Percentiles rank a stretch among this genome's conserved stretches.
Evolutionary conservation across 495 filamentous ascomycete genomes (phyloP).

Genomic region (Schizothecium vesticola): DNA sequence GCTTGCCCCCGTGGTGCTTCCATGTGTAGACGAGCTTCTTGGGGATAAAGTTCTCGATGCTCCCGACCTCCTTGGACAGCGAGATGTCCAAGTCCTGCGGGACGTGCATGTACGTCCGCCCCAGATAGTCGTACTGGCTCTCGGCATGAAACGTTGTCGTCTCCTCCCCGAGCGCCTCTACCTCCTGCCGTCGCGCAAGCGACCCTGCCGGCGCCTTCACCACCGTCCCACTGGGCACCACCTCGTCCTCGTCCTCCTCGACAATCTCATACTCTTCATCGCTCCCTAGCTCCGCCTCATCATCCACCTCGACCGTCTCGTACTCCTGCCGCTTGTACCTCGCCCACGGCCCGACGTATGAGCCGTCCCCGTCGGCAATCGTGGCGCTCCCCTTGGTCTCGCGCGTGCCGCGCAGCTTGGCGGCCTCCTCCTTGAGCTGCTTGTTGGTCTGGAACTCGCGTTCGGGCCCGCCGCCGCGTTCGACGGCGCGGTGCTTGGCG

Average conservation of each 20-base stretch:
- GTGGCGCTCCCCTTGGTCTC: constrained; percentile 79
- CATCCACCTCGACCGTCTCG: constrained; percentile 52
- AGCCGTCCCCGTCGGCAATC: constrained; percentile 75
- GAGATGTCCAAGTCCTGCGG: constrained; percentile 94
- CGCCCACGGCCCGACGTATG: constrained; percentile 94
- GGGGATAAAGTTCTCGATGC: constrained; percentile 79
- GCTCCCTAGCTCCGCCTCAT: constrained; percentile 59
- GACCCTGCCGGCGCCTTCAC: constrained; percentile 51
- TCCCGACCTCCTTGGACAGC: constrained; percentile 72
- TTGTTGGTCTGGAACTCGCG: constrained; percentile 34
- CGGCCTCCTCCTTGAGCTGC: constrained; percentile 61
- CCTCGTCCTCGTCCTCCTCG: constrained; percentile 52
- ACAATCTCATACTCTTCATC: constrained; percentile 79
- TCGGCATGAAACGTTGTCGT: constrained; percentile 83
- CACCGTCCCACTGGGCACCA: constrained; percentile 48
- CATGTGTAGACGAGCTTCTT: constrained; percentile 91
- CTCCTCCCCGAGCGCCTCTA: constrained; percentile 58
- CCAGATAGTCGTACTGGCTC: constrained; percentile 83
- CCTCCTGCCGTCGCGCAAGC: constrained; percentile 51
- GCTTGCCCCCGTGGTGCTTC: constrained; percentile 71
- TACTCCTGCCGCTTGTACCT: constrained; percentile 63
- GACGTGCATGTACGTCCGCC: constrained; percentile 89
- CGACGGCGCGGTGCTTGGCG: constrained; percentile 71
- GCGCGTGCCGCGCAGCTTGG: constrained; percentile 59
- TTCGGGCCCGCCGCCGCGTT: constrained; percentile 44